Base-by-base conservation (phyloP, 2,329 filamentous ascomycete species). In the Fusarium siculi region DNA sequence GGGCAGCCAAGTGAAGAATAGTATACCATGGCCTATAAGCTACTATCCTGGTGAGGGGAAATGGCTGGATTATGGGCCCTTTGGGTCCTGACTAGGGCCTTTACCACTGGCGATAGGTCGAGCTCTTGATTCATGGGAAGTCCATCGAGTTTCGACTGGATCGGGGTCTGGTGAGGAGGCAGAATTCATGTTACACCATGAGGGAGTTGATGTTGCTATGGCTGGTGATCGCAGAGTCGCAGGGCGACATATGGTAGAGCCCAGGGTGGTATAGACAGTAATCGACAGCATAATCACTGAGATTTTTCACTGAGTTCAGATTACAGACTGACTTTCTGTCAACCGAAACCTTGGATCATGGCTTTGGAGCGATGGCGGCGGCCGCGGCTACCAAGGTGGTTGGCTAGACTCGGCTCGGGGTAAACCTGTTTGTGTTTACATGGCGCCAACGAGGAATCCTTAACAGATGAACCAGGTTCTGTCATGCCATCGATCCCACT, bases 61-160 rank as follows among this genome's bases (percentile, higher is more conserved):
- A 72, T 75, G 73, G 73, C 64, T 74, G 60, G 72, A 69, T 66
- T 72, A 74, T 67, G 71, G 67, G 53, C 47, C 66, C 54, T 69
- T 68, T 44, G 50, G 59, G 59, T 61, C 70, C 53, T 65, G 68
- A 54, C 72, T 62, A 60, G 71, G 64, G 50, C 49, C 47, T 65
- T 59, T 43, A 43, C 55, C 39, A 58, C 44, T 69, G 67, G 65
- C 52, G 58, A 74, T 72, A 74, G 63, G 67, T 43, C 49, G 68
- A 58, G 53, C 57, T 55, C 66, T 68, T 72, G 71, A 72, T 69
- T 69, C 59, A 68, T 63, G 50, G 36, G 56, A 70, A 62, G 61
- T 70, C 61, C 60, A 70, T 60, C 54, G 66, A 30, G 44, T 62
- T 61, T 72, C 59, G 63, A 74, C 59, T 72, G 47, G 61, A 67